Evolutionary conservation across 371 early-diverging fungal genomes (phyloP), one percentile per base, ranked within the genome.

Genomic region (Rhizopus stolonifer): DNA sequence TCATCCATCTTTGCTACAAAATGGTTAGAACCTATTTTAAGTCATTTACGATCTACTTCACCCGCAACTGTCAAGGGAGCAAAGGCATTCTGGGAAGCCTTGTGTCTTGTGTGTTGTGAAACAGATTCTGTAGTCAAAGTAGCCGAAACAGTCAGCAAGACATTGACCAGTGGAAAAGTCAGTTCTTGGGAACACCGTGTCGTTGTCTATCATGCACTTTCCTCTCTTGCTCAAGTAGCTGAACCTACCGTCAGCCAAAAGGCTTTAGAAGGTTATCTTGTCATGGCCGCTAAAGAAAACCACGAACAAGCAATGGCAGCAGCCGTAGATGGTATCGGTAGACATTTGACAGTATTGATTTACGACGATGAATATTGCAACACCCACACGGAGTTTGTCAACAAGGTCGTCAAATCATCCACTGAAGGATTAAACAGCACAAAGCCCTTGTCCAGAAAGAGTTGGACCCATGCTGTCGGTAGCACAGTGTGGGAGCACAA

Each of bases 211-310:
- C 67, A 84, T 22, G 70, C 84, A 24, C 65, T 89, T 19, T 61
- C 71, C 7, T 61, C 72, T 19, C 74, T 77, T 8, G 71, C 78
- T 10, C 77, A 83, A 10, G 61, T 76, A 3, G 63, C 64, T 14
- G 70, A 79, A 9, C 77, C 85, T 9, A 56, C 67, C 34, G 80
- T 87, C 3, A 83, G 89, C 9, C 65, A 79, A 49, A 86, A 79
- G 48, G 81, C 79, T 15, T 61, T 89, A 11, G 74, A 83, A 29
- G 81, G 77, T 4, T 68, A 86, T 58, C 77, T 86, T 4, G 66
- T 82, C 2, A 83, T 91, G 77, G 58, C 81, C 6, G 69, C 70
- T 42, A 93, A 93, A 67, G 95, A 95, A 61, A 74, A 87, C 22
- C 84, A 87, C 38, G 95, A 94, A 49, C 69, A 77, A 25, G 85